Conservation (phyloP, 2,329 filamentous ascomycete species). For the Diplodia scrobiculata region DNA sequence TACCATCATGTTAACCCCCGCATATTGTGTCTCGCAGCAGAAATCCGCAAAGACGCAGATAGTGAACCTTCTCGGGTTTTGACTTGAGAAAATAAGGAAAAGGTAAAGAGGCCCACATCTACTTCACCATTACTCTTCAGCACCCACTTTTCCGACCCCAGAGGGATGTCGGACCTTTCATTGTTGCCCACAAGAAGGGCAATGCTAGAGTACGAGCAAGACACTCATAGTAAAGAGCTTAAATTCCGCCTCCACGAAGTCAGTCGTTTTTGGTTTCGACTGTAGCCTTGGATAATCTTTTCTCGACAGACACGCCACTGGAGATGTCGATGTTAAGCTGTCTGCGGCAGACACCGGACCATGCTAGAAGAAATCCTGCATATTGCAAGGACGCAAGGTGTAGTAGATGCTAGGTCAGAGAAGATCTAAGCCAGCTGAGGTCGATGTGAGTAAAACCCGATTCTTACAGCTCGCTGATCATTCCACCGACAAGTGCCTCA, state of each 20-base stretch:
- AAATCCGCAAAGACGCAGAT: slow-evolving; percentile 10
- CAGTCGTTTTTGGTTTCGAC: neutral
- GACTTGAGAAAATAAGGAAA: neutral
- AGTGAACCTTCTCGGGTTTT: neutral
- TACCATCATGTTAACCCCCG: neutral
- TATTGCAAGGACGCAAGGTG: neutral
- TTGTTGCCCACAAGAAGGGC: neutral
- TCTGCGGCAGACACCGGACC: neutral
- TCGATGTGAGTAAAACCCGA: neutral
- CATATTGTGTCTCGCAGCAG: neutral
- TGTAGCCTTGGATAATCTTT: neutral
- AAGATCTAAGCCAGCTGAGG: neutral
- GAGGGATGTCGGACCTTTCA: neutral
- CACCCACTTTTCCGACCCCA: neutral
- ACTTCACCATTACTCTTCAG: neutral
- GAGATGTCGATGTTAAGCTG: neutral
- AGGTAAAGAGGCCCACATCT: neutral
- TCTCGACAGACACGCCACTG: neutral
- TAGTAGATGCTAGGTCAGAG: neutral
- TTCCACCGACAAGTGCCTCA: slow-evolving; percentile 4
- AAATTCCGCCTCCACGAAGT: neutral
- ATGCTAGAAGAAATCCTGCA: neutral
- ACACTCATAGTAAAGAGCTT: neutral
- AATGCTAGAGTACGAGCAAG: neutral
- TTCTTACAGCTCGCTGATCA: neutral